Evolutionary conservation across 306 rosid species (phyloP).

Genomic region (Crotalaria pallida): DNA sequence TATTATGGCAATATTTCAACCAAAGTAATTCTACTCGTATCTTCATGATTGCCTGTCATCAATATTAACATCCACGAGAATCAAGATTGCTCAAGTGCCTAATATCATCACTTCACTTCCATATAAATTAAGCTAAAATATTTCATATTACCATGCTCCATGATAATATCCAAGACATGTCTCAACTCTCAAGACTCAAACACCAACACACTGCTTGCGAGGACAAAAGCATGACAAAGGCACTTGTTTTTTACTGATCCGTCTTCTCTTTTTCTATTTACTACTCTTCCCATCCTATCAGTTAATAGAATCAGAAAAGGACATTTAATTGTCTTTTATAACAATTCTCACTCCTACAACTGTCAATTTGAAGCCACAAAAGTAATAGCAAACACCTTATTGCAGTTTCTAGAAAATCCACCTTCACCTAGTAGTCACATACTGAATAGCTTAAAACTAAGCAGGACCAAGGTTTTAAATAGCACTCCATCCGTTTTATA

Average conservation of each 20-base stretch:
- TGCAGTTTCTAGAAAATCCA: not conserved
- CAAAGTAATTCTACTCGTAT: not conserved
- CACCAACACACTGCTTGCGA: not conserved
- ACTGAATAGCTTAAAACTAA: not conserved
- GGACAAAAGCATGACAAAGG: not conserved
- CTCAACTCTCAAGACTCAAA: not conserved
- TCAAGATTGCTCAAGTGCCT: not conserved
- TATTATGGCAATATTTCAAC: not conserved
- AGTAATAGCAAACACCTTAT: not conserved
- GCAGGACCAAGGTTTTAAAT: too few species aligned
- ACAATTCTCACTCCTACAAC: not conserved
- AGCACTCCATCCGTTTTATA: too few species aligned
- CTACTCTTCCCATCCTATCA: not conserved
- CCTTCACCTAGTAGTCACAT: not conserved
- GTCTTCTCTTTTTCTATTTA: not conserved
- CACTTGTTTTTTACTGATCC: not conserved
- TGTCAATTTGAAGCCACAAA: not conserved
- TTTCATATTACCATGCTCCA: too few species aligned
- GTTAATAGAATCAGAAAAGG: too few species aligned
- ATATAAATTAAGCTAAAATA: not conserved
- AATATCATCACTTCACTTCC: not conserved
- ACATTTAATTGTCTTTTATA: too few species aligned
- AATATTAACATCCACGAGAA: not conserved
- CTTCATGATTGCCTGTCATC: not conserved
- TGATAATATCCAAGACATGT: not conserved